Evolutionary conservation across 441 rosid genomes (phyloP).

Genomic region (Pelargonium australe): DNA sequence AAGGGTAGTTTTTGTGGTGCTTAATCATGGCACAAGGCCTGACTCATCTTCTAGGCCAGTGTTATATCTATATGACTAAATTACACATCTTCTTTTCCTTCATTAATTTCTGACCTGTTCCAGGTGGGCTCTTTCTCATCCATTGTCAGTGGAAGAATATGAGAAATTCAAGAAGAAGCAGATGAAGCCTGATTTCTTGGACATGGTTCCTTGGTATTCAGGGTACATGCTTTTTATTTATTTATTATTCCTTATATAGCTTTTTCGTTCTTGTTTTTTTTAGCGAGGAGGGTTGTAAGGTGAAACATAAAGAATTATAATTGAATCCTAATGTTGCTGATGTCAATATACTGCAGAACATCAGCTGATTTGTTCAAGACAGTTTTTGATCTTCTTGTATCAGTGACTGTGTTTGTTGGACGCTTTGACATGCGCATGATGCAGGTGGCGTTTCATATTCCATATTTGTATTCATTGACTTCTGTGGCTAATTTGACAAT

Average conservation of each 20-base stretch:
- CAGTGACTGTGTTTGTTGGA: constrained; percentile 95
- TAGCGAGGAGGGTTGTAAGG: not conserved
- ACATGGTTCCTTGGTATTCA: constrained; percentile 99
- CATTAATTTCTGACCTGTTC: constrained; percentile 19
- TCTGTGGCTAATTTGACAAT: not conserved
- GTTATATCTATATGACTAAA: not conserved
- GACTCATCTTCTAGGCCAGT: not conserved
- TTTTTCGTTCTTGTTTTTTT: too few relatives aligned
- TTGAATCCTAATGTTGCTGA: constrained; percentile 14
- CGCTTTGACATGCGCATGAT: constrained; percentile 99
- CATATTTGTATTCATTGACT: not conserved
- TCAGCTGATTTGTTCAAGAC: constrained; percentile 99
- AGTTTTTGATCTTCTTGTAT: constrained; percentile 92
- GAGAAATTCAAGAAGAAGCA: constrained; percentile 79
- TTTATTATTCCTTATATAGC: not conserved
- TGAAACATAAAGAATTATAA: constrained; percentile 8
- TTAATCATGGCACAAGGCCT: not conserved
- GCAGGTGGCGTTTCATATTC: constrained; percentile 54
- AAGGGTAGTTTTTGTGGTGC: not conserved
- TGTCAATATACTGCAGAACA: constrained; percentile 59
- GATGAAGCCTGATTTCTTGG: constrained; percentile 90
- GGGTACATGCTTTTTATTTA: constrained; percentile 43
- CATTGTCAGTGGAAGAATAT: constrained; percentile 68
- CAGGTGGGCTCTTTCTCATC: constrained; percentile 99
- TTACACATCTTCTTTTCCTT: not conserved